phyloP scores from a whole-genome alignment of 805 yeast genomes.

The Suhomyces vadensis region DNA sequence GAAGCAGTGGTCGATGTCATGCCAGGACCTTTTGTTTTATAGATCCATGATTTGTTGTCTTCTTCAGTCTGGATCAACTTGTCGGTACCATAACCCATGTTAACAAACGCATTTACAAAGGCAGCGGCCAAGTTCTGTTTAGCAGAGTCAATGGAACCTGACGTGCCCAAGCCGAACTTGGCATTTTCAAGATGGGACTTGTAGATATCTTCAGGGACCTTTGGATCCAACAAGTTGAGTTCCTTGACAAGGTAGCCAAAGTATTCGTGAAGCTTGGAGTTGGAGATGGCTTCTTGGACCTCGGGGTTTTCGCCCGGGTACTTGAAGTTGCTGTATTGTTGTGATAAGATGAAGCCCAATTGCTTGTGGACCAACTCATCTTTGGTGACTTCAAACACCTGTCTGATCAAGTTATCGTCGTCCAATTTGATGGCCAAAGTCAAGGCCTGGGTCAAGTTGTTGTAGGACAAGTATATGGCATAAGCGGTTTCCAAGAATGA shows the following conservation, averaged over 20 bases:
- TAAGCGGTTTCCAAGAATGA: conserved; percentile 86
- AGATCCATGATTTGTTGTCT: conserved; percentile 79
- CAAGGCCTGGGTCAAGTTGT: conserved; percentile 85
- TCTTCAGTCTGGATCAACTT: conserved; percentile 73
- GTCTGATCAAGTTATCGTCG: conserved; percentile 70
- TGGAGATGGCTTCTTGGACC: conserved; percentile 83
- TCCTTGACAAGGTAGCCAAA: conserved; percentile 81
- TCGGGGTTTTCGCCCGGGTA: conserved; percentile 59
- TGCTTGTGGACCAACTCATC: conserved; percentile 82
- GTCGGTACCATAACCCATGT: conserved; percentile 88
- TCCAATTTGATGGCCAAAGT: conserved; percentile 87
- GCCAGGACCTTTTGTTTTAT: conserved; percentile 87
- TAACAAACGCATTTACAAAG: conserved; percentile 90
- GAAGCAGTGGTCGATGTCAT: conserved; percentile 91
- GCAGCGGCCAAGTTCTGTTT: conserved; percentile 92
- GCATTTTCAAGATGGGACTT: conserved; percentile 83
- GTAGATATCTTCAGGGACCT: conserved; percentile 92
- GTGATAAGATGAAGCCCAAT: conserved; percentile 83
- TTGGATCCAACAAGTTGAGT: conserved; percentile 83
- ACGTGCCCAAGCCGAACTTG: conserved; percentile 56
- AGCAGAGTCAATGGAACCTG: conserved; percentile 74
- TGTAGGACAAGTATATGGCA: conserved; percentile 75
- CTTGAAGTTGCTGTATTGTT: conserved; percentile 79
- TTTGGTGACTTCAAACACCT: conserved; percentile 78
- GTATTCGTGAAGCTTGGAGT: conserved; percentile 74